Evolutionary conservation across 306 rosid species (phyloP).

Genomic region (Castanea crenata): DNA sequence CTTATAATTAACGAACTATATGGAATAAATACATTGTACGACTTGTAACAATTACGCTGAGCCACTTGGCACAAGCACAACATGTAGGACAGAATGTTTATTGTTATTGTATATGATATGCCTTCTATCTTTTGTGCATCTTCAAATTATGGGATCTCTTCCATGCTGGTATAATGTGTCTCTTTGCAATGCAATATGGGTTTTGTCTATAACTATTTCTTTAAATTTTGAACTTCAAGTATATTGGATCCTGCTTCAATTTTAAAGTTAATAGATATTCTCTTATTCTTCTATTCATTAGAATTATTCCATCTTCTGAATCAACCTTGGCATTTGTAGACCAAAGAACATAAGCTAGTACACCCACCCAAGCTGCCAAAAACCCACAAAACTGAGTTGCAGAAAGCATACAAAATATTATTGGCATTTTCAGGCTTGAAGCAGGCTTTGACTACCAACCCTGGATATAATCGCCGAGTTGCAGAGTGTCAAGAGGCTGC

Average conservation of each 20-base stretch:
- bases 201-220: not conserved
- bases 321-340: conserved; percentile 51
- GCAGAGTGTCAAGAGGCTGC: conserved; percentile 91
- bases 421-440: conserved; percentile 93
- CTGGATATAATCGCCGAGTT: conserved; percentile 91
- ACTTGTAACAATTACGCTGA: too few species aligned
- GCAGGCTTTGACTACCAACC: conserved; percentile 70
- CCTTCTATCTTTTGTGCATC: not conserved
- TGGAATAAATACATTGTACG: too few species aligned
- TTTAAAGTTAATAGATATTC: not conserved
- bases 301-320: conserved; percentile 25
- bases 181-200: not conserved
- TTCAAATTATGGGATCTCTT: not conserved
- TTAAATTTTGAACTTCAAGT: not conserved
- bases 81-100: too few species aligned
- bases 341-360: conserved; percentile 68
- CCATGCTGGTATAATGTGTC: not conserved
- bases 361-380: conserved; percentile 43
- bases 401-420: conserved; percentile 58
- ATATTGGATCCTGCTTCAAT: conserved; percentile 3
- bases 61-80: too few species aligned
- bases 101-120: not conserved
- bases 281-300: not conserved
- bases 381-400: conserved; percentile 28
- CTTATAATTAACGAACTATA: too few species aligned